These are phyloP conservation scores for Suhomyces guaymorum DNA, from an alignment of 1,139 yeast species.

Conservation along the genomic window DNA sequence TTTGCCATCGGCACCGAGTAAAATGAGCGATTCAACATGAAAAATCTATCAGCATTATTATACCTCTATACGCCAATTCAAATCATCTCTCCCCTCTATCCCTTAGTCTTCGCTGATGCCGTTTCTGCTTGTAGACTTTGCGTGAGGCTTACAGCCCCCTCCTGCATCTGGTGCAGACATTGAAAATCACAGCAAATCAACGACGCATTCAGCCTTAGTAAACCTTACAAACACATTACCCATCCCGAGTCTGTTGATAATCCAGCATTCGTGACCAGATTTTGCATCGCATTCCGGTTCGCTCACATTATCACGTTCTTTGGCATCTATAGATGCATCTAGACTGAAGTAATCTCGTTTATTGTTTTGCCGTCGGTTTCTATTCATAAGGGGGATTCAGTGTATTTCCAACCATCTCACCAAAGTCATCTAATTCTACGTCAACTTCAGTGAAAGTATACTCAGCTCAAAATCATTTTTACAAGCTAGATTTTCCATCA, in stretches of 20 bases:
- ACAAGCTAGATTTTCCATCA: too few species aligned
- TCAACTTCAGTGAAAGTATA: too few species aligned
- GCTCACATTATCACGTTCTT: neutral
- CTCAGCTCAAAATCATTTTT: too few species aligned
- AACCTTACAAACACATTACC: neutral
- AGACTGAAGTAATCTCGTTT: neutral
- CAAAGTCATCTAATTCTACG: neutral
- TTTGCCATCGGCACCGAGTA: too few species aligned
- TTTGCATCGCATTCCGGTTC: neutral
- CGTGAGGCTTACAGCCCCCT: conserved; percentile 10
- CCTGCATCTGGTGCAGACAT: conserved; percentile 10
- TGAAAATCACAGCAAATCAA: conserved; percentile 13
- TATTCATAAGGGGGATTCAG: neutral
- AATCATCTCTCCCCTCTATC: too few species aligned
- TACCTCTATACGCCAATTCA: too few species aligned
- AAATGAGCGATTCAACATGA: too few species aligned
- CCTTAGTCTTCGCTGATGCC: too few species aligned
- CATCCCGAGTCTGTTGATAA: neutral
- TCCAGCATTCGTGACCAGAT: neutral
- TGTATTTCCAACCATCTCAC: neutral
- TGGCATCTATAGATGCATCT: neutral
- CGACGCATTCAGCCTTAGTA: conserved; percentile 9
- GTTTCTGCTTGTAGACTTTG: too few species aligned
- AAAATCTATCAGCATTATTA: too few species aligned
- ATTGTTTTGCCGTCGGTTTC: too few species aligned